phyloP scores from a whole-genome alignment of 1,139 yeast species.

The Pichiaceae sp. region DNA sequence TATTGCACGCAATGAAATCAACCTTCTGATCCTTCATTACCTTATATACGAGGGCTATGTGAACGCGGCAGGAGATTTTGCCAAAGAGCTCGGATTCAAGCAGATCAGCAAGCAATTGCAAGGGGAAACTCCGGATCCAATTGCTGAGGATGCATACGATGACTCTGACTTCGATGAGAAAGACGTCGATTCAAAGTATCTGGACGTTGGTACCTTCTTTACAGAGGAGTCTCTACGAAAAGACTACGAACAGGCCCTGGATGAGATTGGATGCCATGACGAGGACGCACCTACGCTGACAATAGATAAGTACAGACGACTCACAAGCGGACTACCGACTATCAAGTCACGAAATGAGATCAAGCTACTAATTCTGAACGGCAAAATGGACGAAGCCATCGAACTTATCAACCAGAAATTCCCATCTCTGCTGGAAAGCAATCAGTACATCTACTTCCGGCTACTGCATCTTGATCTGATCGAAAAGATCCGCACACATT shows the following conservation, averaged over 20 bases:
- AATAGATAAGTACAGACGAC: slow-evolving; percentile 12
- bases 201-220: slow-evolving; percentile 8
- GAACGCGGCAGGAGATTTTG: slow-evolving; percentile 41
- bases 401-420: slow-evolving; percentile 36
- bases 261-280: not conserved
- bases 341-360: slow-evolving; percentile 41
- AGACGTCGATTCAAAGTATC: slow-evolving; percentile 4
- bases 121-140: slow-evolving; percentile 3
- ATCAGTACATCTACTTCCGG: slow-evolving; percentile 54
- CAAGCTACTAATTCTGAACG: slow-evolving; percentile 39
- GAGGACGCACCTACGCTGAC: not conserved
- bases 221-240: slow-evolving; percentile 21
- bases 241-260: slow-evolving; percentile 20
- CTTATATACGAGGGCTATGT: slow-evolving; percentile 52
- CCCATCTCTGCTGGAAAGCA: slow-evolving; percentile 47
- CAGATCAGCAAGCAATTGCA: slow-evolving; percentile 8
- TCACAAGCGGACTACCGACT: slow-evolving; percentile 35
- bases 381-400: slow-evolving; percentile 42
- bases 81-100: slow-evolving; percentile 32
- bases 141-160: slow-evolving; percentile 1
- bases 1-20: slow-evolving; percentile 28
- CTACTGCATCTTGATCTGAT: slow-evolving; percentile 50
- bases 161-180: not conserved
- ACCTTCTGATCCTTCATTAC: slow-evolving; percentile 42
- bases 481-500: slow-evolving; percentile 54